A percentile compares a stretch with the other conserved stretches of the same genome.
phyloP scores from a whole-genome alignment of 768 basidiomycete species.

The Tulasnella sp. region DNA sequence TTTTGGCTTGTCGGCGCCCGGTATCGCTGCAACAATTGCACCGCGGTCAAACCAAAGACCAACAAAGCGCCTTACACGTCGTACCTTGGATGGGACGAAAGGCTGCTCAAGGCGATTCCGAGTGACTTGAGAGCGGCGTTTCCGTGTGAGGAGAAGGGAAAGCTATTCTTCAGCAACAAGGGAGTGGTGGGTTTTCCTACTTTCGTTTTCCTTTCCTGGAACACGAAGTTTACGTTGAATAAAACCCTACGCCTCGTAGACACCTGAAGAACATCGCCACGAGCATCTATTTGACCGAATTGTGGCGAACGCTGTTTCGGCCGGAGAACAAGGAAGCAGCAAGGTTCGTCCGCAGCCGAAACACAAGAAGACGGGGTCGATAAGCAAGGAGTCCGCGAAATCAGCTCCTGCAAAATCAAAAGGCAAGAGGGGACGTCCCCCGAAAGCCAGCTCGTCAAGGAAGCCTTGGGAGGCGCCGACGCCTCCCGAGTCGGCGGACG shows the following conservation, averaged over 20 bases:
- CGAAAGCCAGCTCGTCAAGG: neutral
- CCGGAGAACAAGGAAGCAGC: neutral
- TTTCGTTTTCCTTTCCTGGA: neutral
- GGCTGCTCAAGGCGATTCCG: constrained; percentile 3
- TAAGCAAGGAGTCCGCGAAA: neutral
- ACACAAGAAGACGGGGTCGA: neutral
- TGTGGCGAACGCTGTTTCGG: neutral
- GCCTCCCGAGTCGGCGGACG: neutral
- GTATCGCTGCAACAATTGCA: constrained; percentile 14
- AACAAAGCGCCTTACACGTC: constrained; percentile 1
- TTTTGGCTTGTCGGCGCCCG: no score
- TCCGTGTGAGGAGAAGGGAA: neutral
- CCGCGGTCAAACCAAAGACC: constrained; percentile 5
- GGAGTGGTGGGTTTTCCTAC: neutral
- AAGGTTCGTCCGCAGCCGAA: neutral
- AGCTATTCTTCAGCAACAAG: constrained; percentile 1
- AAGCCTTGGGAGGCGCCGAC: constrained; percentile 1
- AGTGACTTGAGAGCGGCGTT: neutral
- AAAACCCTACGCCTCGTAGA: neutral
- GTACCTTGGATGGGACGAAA: neutral
- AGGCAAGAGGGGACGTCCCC: neutral
- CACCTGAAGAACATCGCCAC: neutral
- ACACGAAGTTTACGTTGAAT: no score
- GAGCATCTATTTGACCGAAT: neutral
- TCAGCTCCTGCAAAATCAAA: neutral